Evolutionary conservation across 2,329 filamentous ascomycete species (phyloP).

Genomic region (Diplodia scrobiculata): DNA sequence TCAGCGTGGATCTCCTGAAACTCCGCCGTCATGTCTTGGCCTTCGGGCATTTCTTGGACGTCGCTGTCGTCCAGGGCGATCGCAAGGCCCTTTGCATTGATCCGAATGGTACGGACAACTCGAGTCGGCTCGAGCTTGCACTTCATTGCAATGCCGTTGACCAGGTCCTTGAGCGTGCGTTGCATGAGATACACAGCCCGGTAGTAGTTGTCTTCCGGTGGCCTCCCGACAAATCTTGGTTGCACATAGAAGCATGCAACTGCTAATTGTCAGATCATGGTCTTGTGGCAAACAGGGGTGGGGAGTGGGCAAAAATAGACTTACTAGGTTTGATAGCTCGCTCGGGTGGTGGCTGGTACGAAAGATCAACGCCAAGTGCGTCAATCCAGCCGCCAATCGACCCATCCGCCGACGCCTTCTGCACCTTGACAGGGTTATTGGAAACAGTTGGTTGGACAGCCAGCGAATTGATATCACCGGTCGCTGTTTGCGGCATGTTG

Average conservation of each 20-base stretch:
- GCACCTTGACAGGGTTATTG: constrained; percentile 59
- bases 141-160: constrained; percentile 72
- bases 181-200: constrained; percentile 83
- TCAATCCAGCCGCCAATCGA: constrained; percentile 83
- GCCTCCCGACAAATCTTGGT: constrained; percentile 54
- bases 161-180: constrained; percentile 73
- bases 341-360: constrained; percentile 78
- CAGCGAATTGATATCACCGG: constrained; percentile 53
- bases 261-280: constrained; percentile 46
- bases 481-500: constrained; percentile 58
- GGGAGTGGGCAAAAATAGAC: constrained; percentile 33
- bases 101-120: constrained; percentile 70
- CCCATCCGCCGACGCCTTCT: constrained; percentile 60
- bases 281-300: constrained; percentile 25
- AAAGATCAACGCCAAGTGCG: constrained; percentile 82
- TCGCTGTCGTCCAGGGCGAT: constrained; percentile 91
- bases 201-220: constrained; percentile 65
- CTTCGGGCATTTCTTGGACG: constrained; percentile 78
- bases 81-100: constrained; percentile 73
- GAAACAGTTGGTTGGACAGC: constrained; percentile 49
- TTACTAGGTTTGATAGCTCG: constrained; percentile 66
- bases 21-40: constrained; percentile 80
- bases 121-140: constrained; percentile 74
- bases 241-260: constrained; percentile 88
- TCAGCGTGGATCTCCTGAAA: constrained; percentile 64